Evolutionary conservation across 192 early-diverging fungal genomes (phyloP).

Genomic region (Backusella westeae): DNA sequence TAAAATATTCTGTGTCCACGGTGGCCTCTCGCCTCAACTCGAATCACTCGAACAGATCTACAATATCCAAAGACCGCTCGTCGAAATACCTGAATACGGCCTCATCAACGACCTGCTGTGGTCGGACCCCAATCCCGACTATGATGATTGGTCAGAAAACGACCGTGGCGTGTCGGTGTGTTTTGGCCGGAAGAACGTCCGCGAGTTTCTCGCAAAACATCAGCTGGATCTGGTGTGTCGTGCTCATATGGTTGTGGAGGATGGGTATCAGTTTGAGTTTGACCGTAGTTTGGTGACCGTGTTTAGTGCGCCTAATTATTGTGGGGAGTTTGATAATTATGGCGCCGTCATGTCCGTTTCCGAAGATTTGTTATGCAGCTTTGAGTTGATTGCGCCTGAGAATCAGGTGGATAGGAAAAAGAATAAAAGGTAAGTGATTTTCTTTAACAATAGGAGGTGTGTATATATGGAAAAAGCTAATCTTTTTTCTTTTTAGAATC

Average conservation of each 20-base stretch:
- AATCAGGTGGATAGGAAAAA: constrained; percentile 12
- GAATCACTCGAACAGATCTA: constrained; percentile 85
- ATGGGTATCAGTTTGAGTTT: constrained; percentile 99
- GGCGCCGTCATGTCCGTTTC: constrained; percentile 61
- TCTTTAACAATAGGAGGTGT: neutral
- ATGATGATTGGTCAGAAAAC: constrained; percentile 83
- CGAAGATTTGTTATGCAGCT: constrained; percentile 77
- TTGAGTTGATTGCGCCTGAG: constrained; percentile 55
- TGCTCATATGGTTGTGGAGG: constrained; percentile 95
- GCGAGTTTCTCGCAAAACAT: constrained; percentile 76
- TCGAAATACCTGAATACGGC: constrained; percentile 91
- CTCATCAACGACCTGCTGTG: constrained; percentile 89
- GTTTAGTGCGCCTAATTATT: constrained; percentile 80
- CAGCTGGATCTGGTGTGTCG: constrained; percentile 96
- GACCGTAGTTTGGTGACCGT: constrained; percentile 80
- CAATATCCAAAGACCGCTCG: constrained; percentile 73
- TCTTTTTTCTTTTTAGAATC: neutral
- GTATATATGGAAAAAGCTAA: neutral
- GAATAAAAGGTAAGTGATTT: neutral
- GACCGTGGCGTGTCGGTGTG: constrained; percentile 93
- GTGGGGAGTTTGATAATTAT: constrained; percentile 47
- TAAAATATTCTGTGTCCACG: constrained; percentile 96
- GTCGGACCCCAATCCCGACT: constrained; percentile 86
- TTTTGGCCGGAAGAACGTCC: constrained; percentile 82
- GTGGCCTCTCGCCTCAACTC: constrained; percentile 82